phyloP scores from a whole-genome alignment of 371 early-diverging fungal genomes.

The Mortierella sp. region DNA sequence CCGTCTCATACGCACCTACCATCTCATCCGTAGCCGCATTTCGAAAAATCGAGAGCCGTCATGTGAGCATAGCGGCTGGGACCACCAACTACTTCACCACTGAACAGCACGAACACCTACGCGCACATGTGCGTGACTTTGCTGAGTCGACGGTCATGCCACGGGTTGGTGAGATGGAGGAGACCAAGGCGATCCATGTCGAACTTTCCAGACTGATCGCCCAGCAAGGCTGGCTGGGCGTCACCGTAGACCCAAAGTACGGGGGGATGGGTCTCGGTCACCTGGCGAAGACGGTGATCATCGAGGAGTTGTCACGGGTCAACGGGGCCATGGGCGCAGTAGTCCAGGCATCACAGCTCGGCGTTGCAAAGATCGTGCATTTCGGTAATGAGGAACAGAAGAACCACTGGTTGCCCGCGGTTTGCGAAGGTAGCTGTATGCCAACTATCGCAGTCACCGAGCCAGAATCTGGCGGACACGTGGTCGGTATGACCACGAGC shows the following conservation, averaged over 20 bases:
- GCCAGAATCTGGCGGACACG: neutral
- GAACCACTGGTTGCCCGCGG: neutral
- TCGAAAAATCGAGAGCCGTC: neutral
- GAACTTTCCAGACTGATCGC: neutral
- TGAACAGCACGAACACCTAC: neutral
- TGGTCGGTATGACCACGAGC: neutral
- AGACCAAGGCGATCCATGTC: neutral
- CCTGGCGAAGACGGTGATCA: neutral
- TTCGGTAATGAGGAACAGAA: neutral
- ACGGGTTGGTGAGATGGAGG: neutral
- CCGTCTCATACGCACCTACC: neutral
- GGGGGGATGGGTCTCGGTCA: neutral
- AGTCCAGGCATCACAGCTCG: neutral
- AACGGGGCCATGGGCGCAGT: neutral
- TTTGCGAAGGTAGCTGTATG: neutral
- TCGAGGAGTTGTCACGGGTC: neutral
- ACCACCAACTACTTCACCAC: neutral
- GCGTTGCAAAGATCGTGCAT: neutral
- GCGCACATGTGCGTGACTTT: neutral
- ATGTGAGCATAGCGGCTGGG: neutral
- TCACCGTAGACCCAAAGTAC: slow-evolving; percentile 1
- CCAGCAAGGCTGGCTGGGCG: neutral
- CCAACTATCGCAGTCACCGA: neutral
- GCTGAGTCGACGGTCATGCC: neutral
- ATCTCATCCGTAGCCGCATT: neutral